phyloP scores from a whole-genome alignment of 2,329 filamentous ascomycete genomes.

The Lachnellula occidentalis region DNA sequence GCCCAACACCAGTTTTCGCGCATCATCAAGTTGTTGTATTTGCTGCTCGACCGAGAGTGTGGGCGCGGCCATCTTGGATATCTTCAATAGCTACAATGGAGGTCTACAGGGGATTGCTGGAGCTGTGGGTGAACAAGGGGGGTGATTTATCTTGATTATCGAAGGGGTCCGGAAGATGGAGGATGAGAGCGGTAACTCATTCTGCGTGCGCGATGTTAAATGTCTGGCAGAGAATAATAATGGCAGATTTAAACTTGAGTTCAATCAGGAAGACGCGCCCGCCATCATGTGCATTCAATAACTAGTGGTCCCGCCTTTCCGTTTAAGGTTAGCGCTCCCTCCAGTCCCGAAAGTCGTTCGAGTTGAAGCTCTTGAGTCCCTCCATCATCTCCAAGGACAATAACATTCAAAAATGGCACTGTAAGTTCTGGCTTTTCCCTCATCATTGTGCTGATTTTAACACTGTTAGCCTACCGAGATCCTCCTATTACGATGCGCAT shows the following conservation, averaged over 20 bases:
- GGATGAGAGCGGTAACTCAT: constrained; percentile 10
- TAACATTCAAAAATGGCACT: constrained; percentile 24
- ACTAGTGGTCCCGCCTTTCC: background rate
- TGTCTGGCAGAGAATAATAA: background rate
- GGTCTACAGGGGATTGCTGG: constrained; percentile 21
- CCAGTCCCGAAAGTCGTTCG: background rate
- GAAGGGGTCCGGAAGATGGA: constrained; percentile 9
- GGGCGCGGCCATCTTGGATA: constrained; percentile 44
- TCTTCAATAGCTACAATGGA: constrained; percentile 14
- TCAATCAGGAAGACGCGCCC: constrained; percentile 1
- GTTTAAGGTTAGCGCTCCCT: background rate
- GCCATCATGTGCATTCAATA: background rate
- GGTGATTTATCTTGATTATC: constrained; percentile 8
- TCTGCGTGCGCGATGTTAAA: constrained; percentile 7
- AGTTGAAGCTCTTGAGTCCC: background rate
- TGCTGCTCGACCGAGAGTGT: constrained; percentile 63
- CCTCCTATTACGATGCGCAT: constrained; percentile 87
- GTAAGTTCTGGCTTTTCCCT: constrained; percentile 14
- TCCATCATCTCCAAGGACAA: background rate
- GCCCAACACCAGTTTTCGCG: constrained; percentile 80
- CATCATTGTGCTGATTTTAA: background rate
- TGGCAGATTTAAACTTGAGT: background rate
- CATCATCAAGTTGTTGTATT: constrained; percentile 82
- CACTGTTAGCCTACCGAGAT: constrained; percentile 51
- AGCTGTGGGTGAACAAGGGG: constrained; percentile 18